phyloP scores from a whole-genome alignment of 2,329 filamentous ascomycete species.

The Ceratocystis cubensis region DNA sequence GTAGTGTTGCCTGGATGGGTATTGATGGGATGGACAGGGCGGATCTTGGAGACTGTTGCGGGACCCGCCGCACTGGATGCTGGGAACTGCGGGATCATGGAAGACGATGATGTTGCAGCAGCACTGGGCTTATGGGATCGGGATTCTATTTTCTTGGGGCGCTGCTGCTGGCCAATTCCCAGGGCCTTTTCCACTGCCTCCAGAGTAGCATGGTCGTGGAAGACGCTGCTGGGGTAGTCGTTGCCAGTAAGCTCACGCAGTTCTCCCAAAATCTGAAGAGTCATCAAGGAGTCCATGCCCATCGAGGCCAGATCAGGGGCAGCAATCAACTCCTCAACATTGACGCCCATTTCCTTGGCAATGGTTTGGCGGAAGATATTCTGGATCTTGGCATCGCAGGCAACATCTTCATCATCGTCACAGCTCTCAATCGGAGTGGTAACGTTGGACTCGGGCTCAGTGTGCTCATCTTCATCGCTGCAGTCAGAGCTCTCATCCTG shows the following conservation, averaged over 20 bases:
- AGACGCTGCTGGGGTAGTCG: constrained; percentile 46
- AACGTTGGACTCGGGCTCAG: constrained; percentile 38
- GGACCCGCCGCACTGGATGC: constrained; percentile 20
- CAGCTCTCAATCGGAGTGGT: constrained; percentile 44
- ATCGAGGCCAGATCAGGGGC: constrained; percentile 43
- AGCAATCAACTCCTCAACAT: constrained; percentile 47
- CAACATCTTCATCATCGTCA: constrained; percentile 32
- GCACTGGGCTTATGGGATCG: constrained; percentile 25
- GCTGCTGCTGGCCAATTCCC: constrained; percentile 35
- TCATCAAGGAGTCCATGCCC: constrained; percentile 49
- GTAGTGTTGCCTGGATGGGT: constrained; percentile 30
- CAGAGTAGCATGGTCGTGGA: constrained; percentile 49
- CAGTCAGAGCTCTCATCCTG: constrained; percentile 29
- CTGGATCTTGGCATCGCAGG: constrained; percentile 25
- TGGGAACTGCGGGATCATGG: constrained; percentile 8
- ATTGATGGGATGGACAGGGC: constrained; percentile 25
- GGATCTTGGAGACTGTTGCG: constrained; percentile 15
- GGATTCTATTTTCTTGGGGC: constrained; percentile 28
- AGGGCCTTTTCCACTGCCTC: constrained; percentile 54
- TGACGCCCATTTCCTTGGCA: constrained; percentile 60
- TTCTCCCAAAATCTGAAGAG: constrained; percentile 41
- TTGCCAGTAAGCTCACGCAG: constrained; percentile 43
- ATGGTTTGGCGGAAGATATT: constrained; percentile 51
- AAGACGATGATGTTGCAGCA: not conserved
- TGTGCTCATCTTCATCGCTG: constrained; percentile 35